These are phyloP conservation scores for Gynochthodes officinalis DNA, from an alignment of 257 asterid genomes.

Conservation along the genomic window DNA sequence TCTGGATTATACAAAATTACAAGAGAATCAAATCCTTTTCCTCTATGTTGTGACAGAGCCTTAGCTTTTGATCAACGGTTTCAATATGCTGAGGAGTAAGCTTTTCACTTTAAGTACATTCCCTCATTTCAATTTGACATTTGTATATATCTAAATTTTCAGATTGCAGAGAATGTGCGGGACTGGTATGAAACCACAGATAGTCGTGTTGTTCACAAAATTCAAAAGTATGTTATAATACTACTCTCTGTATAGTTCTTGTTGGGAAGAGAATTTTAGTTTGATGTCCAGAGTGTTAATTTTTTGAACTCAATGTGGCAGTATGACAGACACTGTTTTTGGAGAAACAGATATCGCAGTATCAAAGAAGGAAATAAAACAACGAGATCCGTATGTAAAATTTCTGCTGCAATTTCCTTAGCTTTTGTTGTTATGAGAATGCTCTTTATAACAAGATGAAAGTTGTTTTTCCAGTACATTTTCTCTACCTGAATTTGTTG, in stretches of 20 bases:
- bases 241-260: constrained; percentile 10
- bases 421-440: background rate
- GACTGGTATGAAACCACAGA: constrained; percentile 99
- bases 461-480: constrained; percentile 52
- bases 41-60: background rate
- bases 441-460: background rate
- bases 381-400: constrained; percentile 77
- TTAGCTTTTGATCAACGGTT: background rate
- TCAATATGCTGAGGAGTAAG: background rate
- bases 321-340: constrained; percentile 81
- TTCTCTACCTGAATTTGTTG: constrained; percentile 89
- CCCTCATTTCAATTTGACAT: background rate
- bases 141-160: constrained; percentile 23
- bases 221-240: constrained; percentile 65
- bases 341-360: constrained; percentile 94
- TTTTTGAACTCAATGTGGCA: constrained; percentile 36
- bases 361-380: constrained; percentile 94
- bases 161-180: constrained; percentile 90
- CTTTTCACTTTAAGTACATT: background rate
- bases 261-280: background rate
- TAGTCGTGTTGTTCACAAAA: constrained; percentile 89
- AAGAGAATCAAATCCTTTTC: background rate
- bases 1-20: too few species aligned
- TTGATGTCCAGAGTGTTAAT: constrained; percentile 17
- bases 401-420: background rate